Evolutionary conservation across 306 rosid genomes (phyloP).

Genomic region (Casuarina glauca): DNA sequence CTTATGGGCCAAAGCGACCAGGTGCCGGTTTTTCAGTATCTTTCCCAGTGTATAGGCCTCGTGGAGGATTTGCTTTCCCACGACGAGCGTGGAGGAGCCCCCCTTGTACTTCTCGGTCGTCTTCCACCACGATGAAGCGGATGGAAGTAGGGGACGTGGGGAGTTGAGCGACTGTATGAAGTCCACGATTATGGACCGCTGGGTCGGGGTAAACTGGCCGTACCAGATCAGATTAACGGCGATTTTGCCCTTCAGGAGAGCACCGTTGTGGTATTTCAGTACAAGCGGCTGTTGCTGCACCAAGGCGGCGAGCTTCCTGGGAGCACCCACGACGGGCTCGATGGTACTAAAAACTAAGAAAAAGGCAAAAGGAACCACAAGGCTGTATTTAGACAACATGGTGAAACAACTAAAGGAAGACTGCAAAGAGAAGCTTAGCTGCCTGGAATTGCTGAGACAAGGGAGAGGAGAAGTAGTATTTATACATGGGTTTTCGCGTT

Average conservation of each 20-base stretch:
- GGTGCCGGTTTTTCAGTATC: constrained; percentile 34
- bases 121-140: constrained; percentile 79
- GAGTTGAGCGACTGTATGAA: constrained; percentile 59
- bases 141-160: constrained; percentile 33
- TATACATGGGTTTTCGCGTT: constrained; percentile 18
- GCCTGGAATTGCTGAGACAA: neutral
- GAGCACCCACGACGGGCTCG: constrained; percentile 15
- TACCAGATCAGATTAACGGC: constrained; percentile 87
- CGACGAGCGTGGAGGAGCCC: constrained; percentile 59
- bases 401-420: neutral
- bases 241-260: constrained; percentile 74
- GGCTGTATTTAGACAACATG: constrained; percentile 36
- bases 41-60: constrained; percentile 67
- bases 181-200: constrained; percentile 75
- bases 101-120: constrained; percentile 72
- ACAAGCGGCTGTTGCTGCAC: constrained; percentile 72
- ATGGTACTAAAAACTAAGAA: constrained; percentile 1
- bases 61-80: constrained; percentile 66
- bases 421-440: too few relatives aligned
- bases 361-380: constrained; percentile 27
- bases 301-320: constrained; percentile 41
- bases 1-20: constrained; percentile 48
- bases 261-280: constrained; percentile 80
- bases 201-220: constrained; percentile 68
- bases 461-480: constrained; percentile 4